phyloP scores from a whole-genome alignment of 1,284 basidiomycete genomes.

The Puccinia polysora region DNA sequence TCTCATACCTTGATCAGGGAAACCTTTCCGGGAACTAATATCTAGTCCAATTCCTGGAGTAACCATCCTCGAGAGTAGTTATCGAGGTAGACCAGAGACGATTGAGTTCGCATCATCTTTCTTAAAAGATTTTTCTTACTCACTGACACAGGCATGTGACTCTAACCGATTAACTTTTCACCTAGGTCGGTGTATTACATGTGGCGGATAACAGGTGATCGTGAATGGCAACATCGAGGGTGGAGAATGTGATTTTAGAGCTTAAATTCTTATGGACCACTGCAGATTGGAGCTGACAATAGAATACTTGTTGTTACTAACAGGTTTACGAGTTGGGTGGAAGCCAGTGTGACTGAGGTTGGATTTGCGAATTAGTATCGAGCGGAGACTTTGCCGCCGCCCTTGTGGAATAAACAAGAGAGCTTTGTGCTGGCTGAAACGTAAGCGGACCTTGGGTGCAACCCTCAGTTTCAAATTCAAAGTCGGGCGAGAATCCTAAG shows the following conservation, averaged over 20 bases:
- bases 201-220: conserved; percentile 60
- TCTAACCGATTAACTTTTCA: not conserved
- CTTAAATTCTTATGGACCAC: not conserved
- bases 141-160: no score
- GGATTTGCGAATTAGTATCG: conserved; percentile 55
- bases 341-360: conserved; percentile 51
- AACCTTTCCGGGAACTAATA: conserved; percentile 12
- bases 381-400: conserved; percentile 53
- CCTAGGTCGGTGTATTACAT: conserved; percentile 55
- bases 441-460: conserved; percentile 51
- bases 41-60: conserved; percentile 48
- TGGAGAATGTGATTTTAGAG: conserved; percentile 58
- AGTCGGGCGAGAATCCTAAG: no score
- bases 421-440: conserved; percentile 60
- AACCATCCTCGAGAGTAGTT: conserved; percentile 48
- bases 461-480: not conserved
- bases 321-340: conserved; percentile 57
- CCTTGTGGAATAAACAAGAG: conserved; percentile 55
- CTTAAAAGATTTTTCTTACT: not conserved
- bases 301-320: not conserved
- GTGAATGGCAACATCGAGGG: conserved; percentile 57
- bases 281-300: not conserved
- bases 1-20: not conserved
- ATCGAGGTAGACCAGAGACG: conserved; percentile 59
- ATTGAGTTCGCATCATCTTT: conserved; percentile 55